Evolutionary conservation across 495 filamentous ascomycete genomes (phyloP), one percentile per base, ranked within the genome.

Genomic region (Hypoxylon trugodes): DNA sequence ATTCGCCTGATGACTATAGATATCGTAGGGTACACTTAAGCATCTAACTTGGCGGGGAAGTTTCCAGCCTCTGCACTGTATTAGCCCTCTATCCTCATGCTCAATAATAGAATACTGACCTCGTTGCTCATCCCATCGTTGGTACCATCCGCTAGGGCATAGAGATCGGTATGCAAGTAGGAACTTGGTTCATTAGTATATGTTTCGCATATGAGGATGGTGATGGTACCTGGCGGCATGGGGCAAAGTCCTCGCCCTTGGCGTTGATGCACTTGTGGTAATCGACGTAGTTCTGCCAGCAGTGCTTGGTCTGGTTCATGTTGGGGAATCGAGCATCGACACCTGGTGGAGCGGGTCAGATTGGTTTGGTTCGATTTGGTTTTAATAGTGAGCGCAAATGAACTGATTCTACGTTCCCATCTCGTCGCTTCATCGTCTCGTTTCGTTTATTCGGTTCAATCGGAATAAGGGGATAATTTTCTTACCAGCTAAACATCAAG

Each of bases 261-360:
- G 93, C 94, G 75, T 90, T 81, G 77, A 96, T 89, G 82, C 96
- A 99, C 86, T 98, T 99, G 87, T 99, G 88, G 86, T 99, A 98
- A 81, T 99, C 96, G 84, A 99, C 96, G 81, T 99, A 99, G 85
- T 98, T 95, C 74, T 96, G 93, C 93, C 93, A 96, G 90, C 92
- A 97, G 77, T 87, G 85, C 84, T 88, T 88, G 67, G 85, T 87
- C 81, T 99, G 96, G 84, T 99, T 99, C 83, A 86, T 81, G 85
- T 99, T 96, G 66, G 96, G 96, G 84, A 98, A 99, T 76, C 96
- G 94, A 76, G 96, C 96, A 77, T 98, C 96, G 81, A 96, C 96
- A 82, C 95, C 95, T 96, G 77, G 47, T 54, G 40, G 59, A 33
- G 38, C 60, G 25, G 43, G 63, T 77, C 59, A 72, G 64, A 56